phyloP scores from a whole-genome alignment of 2,329 filamentous ascomycete genomes.

The Diplodia intermedia region DNA sequence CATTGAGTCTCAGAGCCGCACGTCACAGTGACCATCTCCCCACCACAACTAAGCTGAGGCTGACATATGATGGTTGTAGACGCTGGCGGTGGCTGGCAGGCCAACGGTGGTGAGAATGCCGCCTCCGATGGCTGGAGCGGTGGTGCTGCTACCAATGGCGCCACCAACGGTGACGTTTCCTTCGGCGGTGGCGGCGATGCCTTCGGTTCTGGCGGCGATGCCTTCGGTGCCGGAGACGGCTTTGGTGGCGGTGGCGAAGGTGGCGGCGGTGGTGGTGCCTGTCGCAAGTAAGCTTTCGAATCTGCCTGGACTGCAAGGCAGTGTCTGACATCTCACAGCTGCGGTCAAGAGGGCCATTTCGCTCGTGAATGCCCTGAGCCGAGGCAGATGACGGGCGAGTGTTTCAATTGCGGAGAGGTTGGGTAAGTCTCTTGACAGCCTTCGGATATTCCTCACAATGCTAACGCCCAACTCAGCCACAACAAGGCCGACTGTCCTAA shows the following conservation, averaged over 20 bases:
- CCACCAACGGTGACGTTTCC: slow-evolving; percentile 11
- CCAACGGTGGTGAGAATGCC: background rate
- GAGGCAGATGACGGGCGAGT: slow-evolving; percentile 55
- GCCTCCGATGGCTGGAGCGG: slow-evolving; percentile 2
- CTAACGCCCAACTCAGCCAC: slow-evolving; percentile 54
- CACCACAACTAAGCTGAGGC: background rate
- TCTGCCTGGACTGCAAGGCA: background rate
- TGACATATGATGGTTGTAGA: background rate
- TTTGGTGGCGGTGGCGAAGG: background rate
- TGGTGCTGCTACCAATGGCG: background rate
- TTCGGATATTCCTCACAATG: slow-evolving; percentile 33
- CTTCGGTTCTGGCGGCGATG: slow-evolving; percentile 20
- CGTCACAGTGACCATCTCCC: background rate
- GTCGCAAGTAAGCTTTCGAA: slow-evolving; percentile 29
- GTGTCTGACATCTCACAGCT: slow-evolving; percentile 48
- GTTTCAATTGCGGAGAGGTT: slow-evolving; percentile 66
- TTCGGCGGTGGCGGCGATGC: slow-evolving; percentile 9
- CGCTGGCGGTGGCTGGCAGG: background rate
- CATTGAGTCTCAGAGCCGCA: background rate
- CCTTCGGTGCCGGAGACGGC: slow-evolving; percentile 12
- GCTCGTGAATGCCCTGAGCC: slow-evolving; percentile 56
- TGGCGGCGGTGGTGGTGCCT: slow-evolving; percentile 26
- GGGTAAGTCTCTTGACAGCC: slow-evolving; percentile 47
- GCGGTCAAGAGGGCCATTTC: slow-evolving; percentile 53
- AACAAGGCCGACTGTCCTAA: slow-evolving; percentile 69